Base-by-base conservation (phyloP, 305 asterid species). In the Coffea humblotiana region DNA sequence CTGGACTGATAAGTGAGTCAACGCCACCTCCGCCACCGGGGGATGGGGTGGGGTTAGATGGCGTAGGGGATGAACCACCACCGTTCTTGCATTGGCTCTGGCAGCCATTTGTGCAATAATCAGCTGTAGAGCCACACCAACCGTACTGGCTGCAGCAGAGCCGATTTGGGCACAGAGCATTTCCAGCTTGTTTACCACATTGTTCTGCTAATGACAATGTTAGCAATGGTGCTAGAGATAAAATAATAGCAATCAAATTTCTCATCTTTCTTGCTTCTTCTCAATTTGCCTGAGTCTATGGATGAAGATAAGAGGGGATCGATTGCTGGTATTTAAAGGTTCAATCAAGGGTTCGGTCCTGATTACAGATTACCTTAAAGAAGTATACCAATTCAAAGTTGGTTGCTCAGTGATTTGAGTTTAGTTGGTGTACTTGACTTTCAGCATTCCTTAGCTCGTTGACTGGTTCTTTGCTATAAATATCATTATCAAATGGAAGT, bases 161-260 rank as follows among this genome's bases (percentile, higher is more conserved):
- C 12, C 78, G 64, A 27, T 72, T 63, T 14, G 81, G 84, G 79
- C 84, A 77, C 21, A 72, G 70, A 25, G 81, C 84, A 51, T 48
- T 56, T 13, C 84, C 78, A 9, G 84, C 84, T 77, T 77, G 84
- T 52, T 67, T 82, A 14, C 84, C 81, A n/a, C 84, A 82, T 74
- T 82, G 84, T 70, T 82, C 81, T 48, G 82, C 79, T 2, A 47
- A 2, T 25, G 58, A 71, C 1, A 21, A 23, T 45, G 47, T 13
- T 25, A 70, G 1, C 6, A 65, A 15, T n/a, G 32, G 9, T 43
- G 79, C 37, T 0, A 67, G 9, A 9, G 45, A 9, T 15, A 74
- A 9, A 1, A 66, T 8, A 66, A 48, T 1, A 3, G 52, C 12
- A 74, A 48, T 47, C 67, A 61, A 80, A 37, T 9, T 15, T 19